Conservation (phyloP, 495 filamentous ascomycete genomes). For the Beverwykella pulmonaria region DNA sequence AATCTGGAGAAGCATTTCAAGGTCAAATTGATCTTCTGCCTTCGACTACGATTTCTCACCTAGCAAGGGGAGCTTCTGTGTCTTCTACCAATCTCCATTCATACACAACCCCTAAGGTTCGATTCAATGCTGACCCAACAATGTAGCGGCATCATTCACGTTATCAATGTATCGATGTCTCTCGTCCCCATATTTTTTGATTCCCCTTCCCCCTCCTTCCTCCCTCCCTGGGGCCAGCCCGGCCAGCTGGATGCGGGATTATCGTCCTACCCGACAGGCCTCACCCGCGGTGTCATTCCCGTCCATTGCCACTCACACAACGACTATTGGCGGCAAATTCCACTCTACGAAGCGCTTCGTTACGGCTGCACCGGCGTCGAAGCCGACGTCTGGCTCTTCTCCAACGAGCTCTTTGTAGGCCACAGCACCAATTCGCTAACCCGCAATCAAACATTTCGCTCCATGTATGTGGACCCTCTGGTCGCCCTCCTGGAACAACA, state of each 20-base stretch:
- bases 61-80: no score
- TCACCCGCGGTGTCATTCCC: slow-evolving; percentile 69
- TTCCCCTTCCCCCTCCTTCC: slow-evolving; percentile 57
- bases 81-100: no score
- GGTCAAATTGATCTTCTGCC: no score
- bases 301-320: slow-evolving; percentile 82
- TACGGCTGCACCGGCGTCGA: slow-evolving; percentile 74
- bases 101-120: no score
- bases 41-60: no score
- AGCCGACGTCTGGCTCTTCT: slow-evolving; percentile 79
- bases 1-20: no score
- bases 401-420: slow-evolving; percentile 56
- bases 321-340: slow-evolving; percentile 83
- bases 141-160: slow-evolving; percentile 43
- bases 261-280: slow-evolving; percentile 72
- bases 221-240: slow-evolving; percentile 58
- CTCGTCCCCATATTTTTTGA: slow-evolving; percentile 60
- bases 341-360: slow-evolving; percentile 68
- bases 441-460: slow-evolving; percentile 41
- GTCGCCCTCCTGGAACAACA: slow-evolving; percentile 38
- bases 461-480: slow-evolving; percentile 46
- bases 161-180: slow-evolving; percentile 55
- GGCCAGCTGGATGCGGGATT: slow-evolving; percentile 53
- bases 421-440: slow-evolving; percentile 42
- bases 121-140: neutral